A percentile compares a stretch with the other conserved stretches of the same genome.
These are phyloP conservation scores for Crithidia bombi DNA, from an alignment of 208 protist genomes.

Conservation along the genomic window DNA sequence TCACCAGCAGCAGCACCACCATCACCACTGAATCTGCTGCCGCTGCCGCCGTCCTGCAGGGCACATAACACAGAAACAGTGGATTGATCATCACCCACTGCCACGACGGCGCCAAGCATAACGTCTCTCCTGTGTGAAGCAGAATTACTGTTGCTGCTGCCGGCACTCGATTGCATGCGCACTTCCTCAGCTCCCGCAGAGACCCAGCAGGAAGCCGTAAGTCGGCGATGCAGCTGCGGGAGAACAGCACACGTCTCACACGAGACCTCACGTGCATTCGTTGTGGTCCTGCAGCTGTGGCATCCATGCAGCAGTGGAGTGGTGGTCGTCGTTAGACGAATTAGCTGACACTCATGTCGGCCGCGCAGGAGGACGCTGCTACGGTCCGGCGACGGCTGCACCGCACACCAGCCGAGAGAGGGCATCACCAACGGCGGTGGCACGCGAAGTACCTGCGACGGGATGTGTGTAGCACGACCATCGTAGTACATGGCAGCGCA, in stretches of 20 bases:
- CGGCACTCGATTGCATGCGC: neutral
- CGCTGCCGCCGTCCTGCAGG: neutral
- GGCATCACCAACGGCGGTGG: conserved; percentile 20
- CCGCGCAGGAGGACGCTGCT: conserved; percentile 29
- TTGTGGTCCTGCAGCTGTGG: neutral
- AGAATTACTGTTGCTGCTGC: neutral
- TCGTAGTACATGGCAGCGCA: conserved; percentile 4
- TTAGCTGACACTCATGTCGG: conserved; percentile 29
- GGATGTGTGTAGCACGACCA: conserved; percentile 8
- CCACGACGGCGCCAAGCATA: conserved; percentile 8
- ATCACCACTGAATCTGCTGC: neutral
- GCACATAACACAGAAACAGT: conserved; percentile 17
- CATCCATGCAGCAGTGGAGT: neutral
- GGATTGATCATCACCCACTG: conserved; percentile 16
- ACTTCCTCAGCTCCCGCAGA: conserved; percentile 2
- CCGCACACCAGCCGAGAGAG: conserved; percentile 12
- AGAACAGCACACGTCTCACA: neutral
- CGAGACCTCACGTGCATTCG: neutral
- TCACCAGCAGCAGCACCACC: too few species aligned
- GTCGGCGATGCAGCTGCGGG: conserved; percentile 36
- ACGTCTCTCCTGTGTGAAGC: neutral
- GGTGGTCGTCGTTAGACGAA: conserved; percentile 13
- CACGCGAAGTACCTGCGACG: conserved; percentile 20
- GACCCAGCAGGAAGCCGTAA: conserved; percentile 44
- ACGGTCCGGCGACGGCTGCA: conserved; percentile 30